Evolutionary conservation across 257 asterid species (phyloP).

Genomic region (Capsicum rhomboideum): DNA sequence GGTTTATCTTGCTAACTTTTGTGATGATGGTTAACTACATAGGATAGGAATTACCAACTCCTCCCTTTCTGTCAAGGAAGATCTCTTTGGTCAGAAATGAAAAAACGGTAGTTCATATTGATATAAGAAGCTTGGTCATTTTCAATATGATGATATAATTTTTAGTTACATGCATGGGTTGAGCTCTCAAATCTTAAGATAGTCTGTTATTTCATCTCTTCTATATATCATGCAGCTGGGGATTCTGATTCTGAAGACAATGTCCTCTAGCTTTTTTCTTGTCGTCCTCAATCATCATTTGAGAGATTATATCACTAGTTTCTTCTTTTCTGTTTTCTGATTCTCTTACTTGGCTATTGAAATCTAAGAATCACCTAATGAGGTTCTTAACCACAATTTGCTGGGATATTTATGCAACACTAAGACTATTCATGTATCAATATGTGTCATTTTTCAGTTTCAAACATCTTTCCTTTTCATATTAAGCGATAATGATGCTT

Average conservation of each 20-base stretch:
- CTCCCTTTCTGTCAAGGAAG: neutral
- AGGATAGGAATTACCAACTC: neutral
- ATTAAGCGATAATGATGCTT: neutral
- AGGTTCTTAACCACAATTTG: constrained; percentile 1
- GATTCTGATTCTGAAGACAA: neutral
- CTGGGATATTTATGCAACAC: neutral
- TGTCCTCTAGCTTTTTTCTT: neutral
- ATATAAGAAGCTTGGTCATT: neutral
- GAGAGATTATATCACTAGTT: neutral
- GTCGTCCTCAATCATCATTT: neutral
- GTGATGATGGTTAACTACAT: neutral
- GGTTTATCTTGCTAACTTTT: neutral
- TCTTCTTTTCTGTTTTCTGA: neutral
- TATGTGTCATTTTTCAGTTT: neutral
- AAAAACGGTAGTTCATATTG: neutral
- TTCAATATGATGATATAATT: neutral
- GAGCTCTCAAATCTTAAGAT: neutral
- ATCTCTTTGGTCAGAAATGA: neutral
- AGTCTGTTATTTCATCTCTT: neutral
- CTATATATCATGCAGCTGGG: neutral
- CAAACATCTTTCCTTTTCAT: neutral
- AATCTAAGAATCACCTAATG: neutral
- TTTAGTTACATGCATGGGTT: neutral
- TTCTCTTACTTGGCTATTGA: neutral
- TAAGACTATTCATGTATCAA: neutral